Conservation (phyloP, 2,329 filamentous ascomycete species). For the Talaromyces sp. region DNA sequence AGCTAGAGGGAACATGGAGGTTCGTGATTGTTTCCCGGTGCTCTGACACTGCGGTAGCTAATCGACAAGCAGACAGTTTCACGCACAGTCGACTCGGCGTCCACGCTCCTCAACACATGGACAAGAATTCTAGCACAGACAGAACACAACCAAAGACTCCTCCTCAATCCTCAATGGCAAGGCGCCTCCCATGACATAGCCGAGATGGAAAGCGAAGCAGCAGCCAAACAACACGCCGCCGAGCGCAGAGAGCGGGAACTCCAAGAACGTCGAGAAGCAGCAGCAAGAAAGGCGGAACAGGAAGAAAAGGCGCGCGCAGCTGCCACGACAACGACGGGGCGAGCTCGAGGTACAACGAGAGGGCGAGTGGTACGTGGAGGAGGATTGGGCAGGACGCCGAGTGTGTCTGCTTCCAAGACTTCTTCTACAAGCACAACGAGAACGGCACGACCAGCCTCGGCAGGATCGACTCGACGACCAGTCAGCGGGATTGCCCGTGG, state of each 20-base stretch:
- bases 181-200: slow-evolving; percentile 80
- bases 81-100: slow-evolving; percentile 79
- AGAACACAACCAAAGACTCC: slow-evolving; percentile 90
- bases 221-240: slow-evolving; percentile 68
- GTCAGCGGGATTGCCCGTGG: slow-evolving; percentile 40
- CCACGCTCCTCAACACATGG: slow-evolving; percentile 89
- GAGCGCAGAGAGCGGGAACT: slow-evolving; percentile 75
- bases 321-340: slow-evolving; percentile 26
- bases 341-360: slow-evolving; percentile 33
- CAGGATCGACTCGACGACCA: slow-evolving; percentile 34
- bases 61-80: slow-evolving; percentile 64
- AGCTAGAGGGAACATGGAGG: slow-evolving; percentile 50
- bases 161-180: slow-evolving; percentile 84
- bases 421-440: slow-evolving; percentile 6
- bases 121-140: slow-evolving; percentile 93
- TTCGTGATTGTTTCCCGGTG: slow-evolving; percentile 24
- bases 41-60: background rate
- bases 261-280: slow-evolving; percentile 70
- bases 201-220: slow-evolving; percentile 79
- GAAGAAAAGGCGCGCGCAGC: slow-evolving; percentile 41
- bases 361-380: slow-evolving; percentile 33
- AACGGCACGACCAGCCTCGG: slow-evolving; percentile 16
- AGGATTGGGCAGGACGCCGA: slow-evolving; percentile 36
- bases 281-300: slow-evolving; percentile 52
- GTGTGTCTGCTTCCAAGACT: slow-evolving; percentile 26